Conservation (phyloP, 2,329 filamentous ascomycete species). For the Sporothrix schenckii region DNA sequence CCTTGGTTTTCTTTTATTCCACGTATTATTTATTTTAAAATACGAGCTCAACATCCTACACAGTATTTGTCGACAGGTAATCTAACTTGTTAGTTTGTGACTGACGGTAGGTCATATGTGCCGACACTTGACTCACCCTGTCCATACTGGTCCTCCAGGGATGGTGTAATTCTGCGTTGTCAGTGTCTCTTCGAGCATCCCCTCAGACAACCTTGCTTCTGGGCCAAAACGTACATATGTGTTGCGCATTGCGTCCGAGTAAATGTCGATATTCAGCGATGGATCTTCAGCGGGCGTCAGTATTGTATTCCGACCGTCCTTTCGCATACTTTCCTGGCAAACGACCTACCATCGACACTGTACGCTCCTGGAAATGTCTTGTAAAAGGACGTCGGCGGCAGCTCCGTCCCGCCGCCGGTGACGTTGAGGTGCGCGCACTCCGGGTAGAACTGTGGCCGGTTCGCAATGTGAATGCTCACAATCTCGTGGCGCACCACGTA, state of each 20-base stretch:
- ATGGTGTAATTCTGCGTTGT: conserved; percentile 45
- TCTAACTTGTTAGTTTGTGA: neutral
- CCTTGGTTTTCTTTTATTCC: neutral
- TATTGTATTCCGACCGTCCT: conserved; percentile 29
- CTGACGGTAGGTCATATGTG: neutral
- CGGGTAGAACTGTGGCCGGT: conserved; percentile 52
- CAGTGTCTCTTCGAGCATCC: neutral
- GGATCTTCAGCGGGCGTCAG: conserved; percentile 38
- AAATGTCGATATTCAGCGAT: conserved; percentile 46
- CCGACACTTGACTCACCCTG: conserved; percentile 40
- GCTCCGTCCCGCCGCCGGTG: conserved; percentile 39
- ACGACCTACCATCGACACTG: conserved; percentile 40
- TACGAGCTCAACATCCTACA: conserved; percentile 32
- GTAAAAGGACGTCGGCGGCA: conserved; percentile 41
- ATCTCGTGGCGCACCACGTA: conserved; percentile 59
- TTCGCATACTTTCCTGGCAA: neutral
- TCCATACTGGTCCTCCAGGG: conserved; percentile 47
- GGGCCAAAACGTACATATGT: conserved; percentile 39
- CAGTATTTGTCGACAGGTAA: conserved; percentile 36
- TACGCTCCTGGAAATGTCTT: conserved; percentile 46
- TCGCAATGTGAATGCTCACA: conserved; percentile 54
- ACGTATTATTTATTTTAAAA: neutral
- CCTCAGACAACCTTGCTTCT: too few species aligned
- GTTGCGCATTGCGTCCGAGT: conserved; percentile 42
- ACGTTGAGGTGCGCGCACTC: conserved; percentile 48